A percentile compares a stretch with the other conserved stretches of the same genome.
Evolutionary conservation across 2,329 filamentous ascomycete species (phyloP).

Genomic region (Alternaria gaisen): DNA sequence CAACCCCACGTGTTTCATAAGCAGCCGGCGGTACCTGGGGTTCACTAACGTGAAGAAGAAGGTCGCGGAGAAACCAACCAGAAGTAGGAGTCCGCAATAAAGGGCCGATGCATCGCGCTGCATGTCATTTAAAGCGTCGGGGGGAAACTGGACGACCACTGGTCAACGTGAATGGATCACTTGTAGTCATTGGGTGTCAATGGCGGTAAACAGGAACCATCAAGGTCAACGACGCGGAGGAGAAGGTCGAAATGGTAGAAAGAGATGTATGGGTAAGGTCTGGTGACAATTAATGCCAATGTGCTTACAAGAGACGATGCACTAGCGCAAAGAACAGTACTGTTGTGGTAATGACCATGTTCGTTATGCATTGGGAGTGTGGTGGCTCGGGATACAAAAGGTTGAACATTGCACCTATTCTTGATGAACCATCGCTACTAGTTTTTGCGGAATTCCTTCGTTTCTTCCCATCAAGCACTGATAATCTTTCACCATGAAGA

Average conservation of each 20-base stretch:
- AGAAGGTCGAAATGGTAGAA: slow-evolving; percentile 12
- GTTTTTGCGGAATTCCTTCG: slow-evolving; percentile 1
- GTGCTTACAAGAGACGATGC: slow-evolving; percentile 4
- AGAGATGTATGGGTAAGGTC: slow-evolving; percentile 1
- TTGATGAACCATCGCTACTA: slow-evolving; percentile 2
- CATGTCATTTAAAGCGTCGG: slow-evolving; percentile 13
- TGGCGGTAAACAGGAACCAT: neutral
- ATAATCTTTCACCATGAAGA: slow-evolving; percentile 29
- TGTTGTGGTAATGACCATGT: neutral
- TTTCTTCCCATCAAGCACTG: neutral
- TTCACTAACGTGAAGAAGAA: slow-evolving; percentile 34
- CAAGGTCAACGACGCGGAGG: slow-evolving; percentile 11
- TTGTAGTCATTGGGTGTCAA: slow-evolving; percentile 15
- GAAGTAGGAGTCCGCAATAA: slow-evolving; percentile 18
- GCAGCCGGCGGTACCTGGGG: slow-evolving; percentile 9
- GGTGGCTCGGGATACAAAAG: slow-evolving; percentile 14
- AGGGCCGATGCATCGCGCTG: slow-evolving; percentile 23
- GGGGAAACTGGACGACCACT: slow-evolving; percentile 4
- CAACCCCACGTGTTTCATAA: slow-evolving; percentile 11
- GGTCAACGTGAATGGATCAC: slow-evolving; percentile 21
- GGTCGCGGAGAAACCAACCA: slow-evolving; percentile 25
- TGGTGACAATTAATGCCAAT: slow-evolving; percentile 10
- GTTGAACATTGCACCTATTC: neutral
- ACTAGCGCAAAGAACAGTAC: slow-evolving; percentile 4
- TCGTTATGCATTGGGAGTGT: neutral